A percentile compares a stretch with the other conserved stretches of the same genome.
phyloP scores from a whole-genome alignment of 2,329 filamentous ascomycete genomes.

The Aureobasidium leucospermi region DNA sequence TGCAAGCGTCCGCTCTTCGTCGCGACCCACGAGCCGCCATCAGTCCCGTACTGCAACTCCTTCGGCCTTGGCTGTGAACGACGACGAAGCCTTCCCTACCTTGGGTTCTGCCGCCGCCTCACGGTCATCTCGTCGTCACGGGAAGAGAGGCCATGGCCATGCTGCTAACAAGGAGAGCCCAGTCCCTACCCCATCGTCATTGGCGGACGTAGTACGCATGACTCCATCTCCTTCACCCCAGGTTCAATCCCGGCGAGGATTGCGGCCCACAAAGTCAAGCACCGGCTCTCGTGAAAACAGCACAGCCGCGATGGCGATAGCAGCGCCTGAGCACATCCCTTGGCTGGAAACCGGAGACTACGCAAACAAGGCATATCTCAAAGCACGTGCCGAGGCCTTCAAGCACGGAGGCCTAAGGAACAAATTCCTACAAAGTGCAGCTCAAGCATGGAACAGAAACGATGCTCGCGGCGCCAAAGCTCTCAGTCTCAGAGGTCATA shows the following conservation, averaged over 20 bases:
- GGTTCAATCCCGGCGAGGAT: constrained; percentile 43
- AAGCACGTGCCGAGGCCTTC: constrained; percentile 90
- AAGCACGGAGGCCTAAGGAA: constrained; percentile 94
- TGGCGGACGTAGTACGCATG: constrained; percentile 95
- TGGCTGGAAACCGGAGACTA: constrained; percentile 92
- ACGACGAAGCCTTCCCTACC: constrained; percentile 90
- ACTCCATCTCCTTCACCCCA: constrained; percentile 43
- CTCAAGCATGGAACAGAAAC: constrained; percentile 97
- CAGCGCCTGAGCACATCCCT: constrained; percentile 82
- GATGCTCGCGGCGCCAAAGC: constrained; percentile 94
- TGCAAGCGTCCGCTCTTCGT: constrained; percentile 52
- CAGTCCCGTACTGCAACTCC: constrained; percentile 57
- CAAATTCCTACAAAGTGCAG: constrained; percentile 93
- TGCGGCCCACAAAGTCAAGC: constrained; percentile 59
- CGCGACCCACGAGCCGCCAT: constrained; percentile 77
- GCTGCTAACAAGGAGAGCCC: constrained; percentile 52
- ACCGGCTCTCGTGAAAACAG: constrained; percentile 68
- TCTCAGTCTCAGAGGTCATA: constrained; percentile 85
- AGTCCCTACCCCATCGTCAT: constrained; percentile 64
- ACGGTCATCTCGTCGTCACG: constrained; percentile 82
- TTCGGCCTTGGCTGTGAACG: constrained; percentile 69
- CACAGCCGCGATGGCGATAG: constrained; percentile 72
- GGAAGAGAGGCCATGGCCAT: constrained; percentile 73
- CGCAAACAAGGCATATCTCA: constrained; percentile 90
- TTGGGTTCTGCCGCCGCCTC: constrained; percentile 65